phyloP scores from a whole-genome alignment of 805 yeast genomes.

The Cyberlindnera japonica region DNA sequence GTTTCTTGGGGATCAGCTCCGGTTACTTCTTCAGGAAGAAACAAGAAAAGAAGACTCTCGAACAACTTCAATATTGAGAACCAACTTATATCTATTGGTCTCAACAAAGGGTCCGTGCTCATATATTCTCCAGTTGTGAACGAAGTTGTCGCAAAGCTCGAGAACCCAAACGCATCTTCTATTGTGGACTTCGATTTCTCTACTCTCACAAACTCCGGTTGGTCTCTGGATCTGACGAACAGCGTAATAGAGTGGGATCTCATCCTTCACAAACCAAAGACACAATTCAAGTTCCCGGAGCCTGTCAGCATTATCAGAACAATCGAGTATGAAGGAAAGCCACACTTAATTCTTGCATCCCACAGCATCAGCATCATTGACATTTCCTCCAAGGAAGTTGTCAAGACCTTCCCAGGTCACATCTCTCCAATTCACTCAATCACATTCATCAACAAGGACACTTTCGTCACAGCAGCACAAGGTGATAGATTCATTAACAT shows the following conservation, averaged over 20 bases:
- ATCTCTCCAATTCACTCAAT: slow-evolving; percentile 60
- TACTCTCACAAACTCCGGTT: slow-evolving; percentile 40
- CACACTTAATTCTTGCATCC: slow-evolving; percentile 58
- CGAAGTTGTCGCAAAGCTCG: slow-evolving; percentile 50
- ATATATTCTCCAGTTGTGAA: slow-evolving; percentile 66
- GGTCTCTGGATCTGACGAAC: slow-evolving; percentile 61
- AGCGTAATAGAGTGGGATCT: slow-evolving; percentile 61
- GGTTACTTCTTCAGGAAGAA: slow-evolving; percentile 4
- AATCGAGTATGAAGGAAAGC: slow-evolving; percentile 27
- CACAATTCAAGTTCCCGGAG: slow-evolving; percentile 39
- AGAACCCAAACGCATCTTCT: slow-evolving; percentile 42
- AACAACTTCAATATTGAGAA: slow-evolving; percentile 33
- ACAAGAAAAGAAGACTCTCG: slow-evolving; percentile 26
- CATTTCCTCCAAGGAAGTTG: slow-evolving; percentile 34
- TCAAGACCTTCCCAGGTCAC: slow-evolving; percentile 69
- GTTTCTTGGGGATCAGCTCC: slow-evolving; percentile 48
- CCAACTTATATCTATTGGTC: slow-evolving; percentile 54
- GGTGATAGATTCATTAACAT: slow-evolving; percentile 82
- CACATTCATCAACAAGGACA: slow-evolving; percentile 35
- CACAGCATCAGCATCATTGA: slow-evolving; percentile 60
- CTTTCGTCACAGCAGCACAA: slow-evolving; percentile 64
- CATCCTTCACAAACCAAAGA: slow-evolving; percentile 37
- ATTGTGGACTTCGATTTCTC: slow-evolving; percentile 49
- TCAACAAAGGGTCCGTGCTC: slow-evolving; percentile 60
- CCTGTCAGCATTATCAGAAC: slow-evolving; percentile 31